Evolutionary conservation across 1,139 yeast genomes (phyloP).

Genomic region (Lodderomyces pseudojiufengensis): DNA sequence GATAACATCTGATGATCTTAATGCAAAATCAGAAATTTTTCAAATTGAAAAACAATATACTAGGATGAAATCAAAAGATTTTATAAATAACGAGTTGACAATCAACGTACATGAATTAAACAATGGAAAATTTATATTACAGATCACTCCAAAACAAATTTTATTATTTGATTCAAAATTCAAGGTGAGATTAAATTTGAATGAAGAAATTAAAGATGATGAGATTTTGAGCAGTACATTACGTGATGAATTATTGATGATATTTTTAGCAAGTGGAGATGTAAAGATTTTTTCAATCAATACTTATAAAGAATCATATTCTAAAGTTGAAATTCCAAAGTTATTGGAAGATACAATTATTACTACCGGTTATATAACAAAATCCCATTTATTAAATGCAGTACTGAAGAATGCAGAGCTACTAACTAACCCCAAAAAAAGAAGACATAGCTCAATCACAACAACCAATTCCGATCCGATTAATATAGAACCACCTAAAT

Average conservation of each 20-base stretch:
- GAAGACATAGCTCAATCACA: conserved; percentile 21
- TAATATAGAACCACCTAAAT: conserved; percentile 16
- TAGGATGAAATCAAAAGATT: conserved; percentile 59
- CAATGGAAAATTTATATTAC: conserved; percentile 62
- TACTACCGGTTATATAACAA: conserved; percentile 64
- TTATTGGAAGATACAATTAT: conserved; percentile 57
- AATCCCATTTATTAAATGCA: conserved; percentile 38
- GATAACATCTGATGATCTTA: conserved; percentile 68
- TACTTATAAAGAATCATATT: conserved; percentile 36
- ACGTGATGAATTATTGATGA: conserved; percentile 48
- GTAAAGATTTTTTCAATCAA: conserved; percentile 45
- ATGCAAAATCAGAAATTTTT: conserved; percentile 68
- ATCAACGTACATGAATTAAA: conserved; percentile 63
- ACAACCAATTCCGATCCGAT: conserved; percentile 4
- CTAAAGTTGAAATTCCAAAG: conserved; percentile 45
- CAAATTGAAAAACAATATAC: conserved; percentile 66
- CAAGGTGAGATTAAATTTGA: conserved; percentile 35
- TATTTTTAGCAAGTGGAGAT: conserved; percentile 55
- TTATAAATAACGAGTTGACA: conserved; percentile 62
- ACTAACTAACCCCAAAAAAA: conserved; percentile 30
- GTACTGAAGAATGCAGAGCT: conserved; percentile 40
- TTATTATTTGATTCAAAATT: conserved; percentile 64
- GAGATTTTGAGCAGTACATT: conserved; percentile 53
- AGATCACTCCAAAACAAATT: conserved; percentile 67
- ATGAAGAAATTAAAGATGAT: conserved; percentile 38